Evolutionary conservation across 768 basidiomycete genomes (phyloP), one percentile per base, ranked within the genome.

Genomic region (Tephrocybe rancida): DNA sequence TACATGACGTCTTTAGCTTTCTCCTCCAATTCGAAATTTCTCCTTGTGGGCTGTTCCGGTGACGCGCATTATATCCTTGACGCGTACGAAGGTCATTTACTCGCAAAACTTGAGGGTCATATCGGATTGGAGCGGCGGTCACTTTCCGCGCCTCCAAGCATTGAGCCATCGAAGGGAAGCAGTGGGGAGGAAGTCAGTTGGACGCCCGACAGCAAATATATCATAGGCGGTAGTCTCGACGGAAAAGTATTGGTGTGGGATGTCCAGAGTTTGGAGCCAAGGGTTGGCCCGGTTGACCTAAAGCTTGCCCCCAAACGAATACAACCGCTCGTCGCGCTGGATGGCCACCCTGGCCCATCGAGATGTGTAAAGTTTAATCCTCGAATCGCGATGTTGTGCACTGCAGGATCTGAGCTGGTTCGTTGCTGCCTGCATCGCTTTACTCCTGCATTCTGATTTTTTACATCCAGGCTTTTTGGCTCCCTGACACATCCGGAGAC

Each of bases 101-200:
- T 97, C 6, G 90, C 88, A 7, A 90, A 95, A 67, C 76, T 99
- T 26, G 89, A 88, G 64, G 95, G 95, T 0, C 89, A 91, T 61
- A 70, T 79, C 2, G 95, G 94, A 2, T 71, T 98, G 27, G 95
- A 95, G 69, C 79, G 89, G 21, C 82, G 88, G 39, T 85, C 73
- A 45, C 62, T 74, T 55, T 72, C 64, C 41, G 67, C 74, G 5
- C 73, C 78, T 16, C 79, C 75, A 16, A 80, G 72, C 49, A 86
- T 92, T 61, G 80, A 87, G 67, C 84, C 92, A 48, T 66, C 76
- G 14, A 86, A 87, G 59, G 95, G 94, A 1, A 84, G 82, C 51
- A 95, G 93, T 55, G 92, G 95, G 11, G 94, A 98, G 67, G 97
- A 98, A 73, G 88, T 95, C 3, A 82, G 82, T 10, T 98, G 93